phyloP scores from a whole-genome alignment of 2,329 filamentous ascomycete species.

The Uncinocarpus reesii region DNA sequence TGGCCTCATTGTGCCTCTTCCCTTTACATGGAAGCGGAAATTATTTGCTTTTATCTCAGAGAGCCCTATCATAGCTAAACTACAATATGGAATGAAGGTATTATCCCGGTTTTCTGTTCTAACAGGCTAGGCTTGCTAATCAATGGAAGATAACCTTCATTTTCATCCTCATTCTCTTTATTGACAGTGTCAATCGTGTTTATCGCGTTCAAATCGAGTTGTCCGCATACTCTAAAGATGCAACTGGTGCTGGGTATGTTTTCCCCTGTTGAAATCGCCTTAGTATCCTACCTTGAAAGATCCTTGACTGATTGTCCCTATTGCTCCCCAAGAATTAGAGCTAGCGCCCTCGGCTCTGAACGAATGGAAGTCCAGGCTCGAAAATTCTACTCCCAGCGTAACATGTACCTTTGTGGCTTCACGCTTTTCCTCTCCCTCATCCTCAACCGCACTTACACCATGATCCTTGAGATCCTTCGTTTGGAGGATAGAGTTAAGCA shows the following conservation, averaged over 20 bases:
- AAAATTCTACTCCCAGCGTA: conserved; percentile 99
- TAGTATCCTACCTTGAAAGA: background rate
- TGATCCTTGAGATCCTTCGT: conserved; percentile 85
- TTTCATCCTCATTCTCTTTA: conserved; percentile 95
- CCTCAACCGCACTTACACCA: conserved; percentile 92
- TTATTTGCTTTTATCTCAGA: conserved; percentile 96
- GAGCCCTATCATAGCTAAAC: conserved; percentile 71
- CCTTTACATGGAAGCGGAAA: conserved; percentile 73
- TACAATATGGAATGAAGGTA: conserved; percentile 93
- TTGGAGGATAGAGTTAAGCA: conserved; percentile 86
- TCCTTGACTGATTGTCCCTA: conserved; percentile 11
- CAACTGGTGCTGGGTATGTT: conserved; percentile 43
- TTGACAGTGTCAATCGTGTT: conserved; percentile 92
- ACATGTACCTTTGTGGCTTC: conserved; percentile 99
- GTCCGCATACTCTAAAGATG: conserved; percentile 56
- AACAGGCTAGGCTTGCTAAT: background rate
- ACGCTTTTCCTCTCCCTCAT: conserved; percentile 97
- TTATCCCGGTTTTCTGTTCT: background rate
- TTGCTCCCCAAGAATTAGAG: conserved; percentile 35
- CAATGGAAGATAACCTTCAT: conserved; percentile 77
- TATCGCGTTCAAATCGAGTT: conserved; percentile 94
- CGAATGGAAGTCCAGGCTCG: conserved; percentile 97
- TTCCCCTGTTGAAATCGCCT: background rate
- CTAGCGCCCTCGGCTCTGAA: conserved; percentile 73
- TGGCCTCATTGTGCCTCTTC: conserved; percentile 61